phyloP scores from a whole-genome alignment of 2,329 filamentous ascomycete genomes.

The Penicillium sp. region DNA sequence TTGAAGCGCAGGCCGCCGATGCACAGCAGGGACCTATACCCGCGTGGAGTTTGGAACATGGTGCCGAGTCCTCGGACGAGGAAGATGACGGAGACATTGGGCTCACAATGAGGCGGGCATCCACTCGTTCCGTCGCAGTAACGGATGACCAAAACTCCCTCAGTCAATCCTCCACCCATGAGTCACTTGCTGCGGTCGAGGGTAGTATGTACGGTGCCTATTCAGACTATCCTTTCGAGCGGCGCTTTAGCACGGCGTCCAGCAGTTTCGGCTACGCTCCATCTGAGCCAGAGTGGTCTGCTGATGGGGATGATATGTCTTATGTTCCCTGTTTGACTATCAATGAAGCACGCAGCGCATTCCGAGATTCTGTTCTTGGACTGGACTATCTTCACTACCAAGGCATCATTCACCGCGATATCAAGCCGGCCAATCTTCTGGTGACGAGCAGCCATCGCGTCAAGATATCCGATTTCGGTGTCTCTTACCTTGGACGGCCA shows the following conservation, averaged over 20 bases:
- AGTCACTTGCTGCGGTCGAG: constrained; percentile 59
- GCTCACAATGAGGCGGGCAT: constrained; percentile 32
- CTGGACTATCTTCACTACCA: constrained; percentile 90
- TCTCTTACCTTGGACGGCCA: constrained; percentile 91
- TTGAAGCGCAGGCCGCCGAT: constrained; percentile 57
- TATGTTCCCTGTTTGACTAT: constrained; percentile 93
- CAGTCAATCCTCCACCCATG: constrained; percentile 48
- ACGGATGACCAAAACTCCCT: constrained; percentile 52
- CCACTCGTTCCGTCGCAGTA: constrained; percentile 35
- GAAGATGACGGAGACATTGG: constrained; percentile 45
- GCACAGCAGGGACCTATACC: constrained; percentile 55
- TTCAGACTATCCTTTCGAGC: constrained; percentile 58
- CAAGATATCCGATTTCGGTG: constrained; percentile 98
- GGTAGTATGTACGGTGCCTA: constrained; percentile 76
- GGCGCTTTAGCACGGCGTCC: constrained; percentile 77
- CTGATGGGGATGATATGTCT: constrained; percentile 74
- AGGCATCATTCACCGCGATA: constrained; percentile 78
- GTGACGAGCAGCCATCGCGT: constrained; percentile 81
- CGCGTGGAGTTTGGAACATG: constrained; percentile 83
- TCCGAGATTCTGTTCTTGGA: constrained; percentile 88
- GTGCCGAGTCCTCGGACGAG: constrained; percentile 54
- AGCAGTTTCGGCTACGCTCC: constrained; percentile 53
- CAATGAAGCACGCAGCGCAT: constrained; percentile 74
- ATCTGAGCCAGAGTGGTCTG: constrained; percentile 45
- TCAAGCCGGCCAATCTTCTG: constrained; percentile 85